phyloP scores from a whole-genome alignment of 2,329 filamentous ascomycete genomes.

The Penicillium sclerotiorum region DNA sequence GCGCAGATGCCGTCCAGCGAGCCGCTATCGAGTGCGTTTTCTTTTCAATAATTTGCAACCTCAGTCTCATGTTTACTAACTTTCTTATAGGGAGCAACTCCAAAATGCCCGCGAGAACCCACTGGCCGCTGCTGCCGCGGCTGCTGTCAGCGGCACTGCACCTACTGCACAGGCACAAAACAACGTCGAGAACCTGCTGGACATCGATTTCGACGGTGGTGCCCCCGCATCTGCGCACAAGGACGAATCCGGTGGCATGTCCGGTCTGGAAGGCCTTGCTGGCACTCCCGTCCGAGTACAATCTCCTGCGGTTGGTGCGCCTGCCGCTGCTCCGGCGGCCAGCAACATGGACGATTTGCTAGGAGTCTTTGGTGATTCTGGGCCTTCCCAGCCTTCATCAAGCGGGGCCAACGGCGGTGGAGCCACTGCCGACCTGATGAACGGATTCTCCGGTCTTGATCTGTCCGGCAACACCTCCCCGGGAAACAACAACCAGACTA shows the following conservation, averaged over 20 bases:
- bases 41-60: neutral
- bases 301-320: slow-evolving; percentile 45
- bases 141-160: slow-evolving; percentile 60
- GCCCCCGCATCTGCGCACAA: slow-evolving; percentile 84
- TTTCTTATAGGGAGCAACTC: slow-evolving; percentile 68
- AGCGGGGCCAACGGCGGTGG: slow-evolving; percentile 36
- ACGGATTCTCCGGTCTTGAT: slow-evolving; percentile 81
- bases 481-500: slow-evolving; percentile 31
- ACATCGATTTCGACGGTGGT: slow-evolving; percentile 93
- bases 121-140: slow-evolving; percentile 79
- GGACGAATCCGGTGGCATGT: slow-evolving; percentile 63
- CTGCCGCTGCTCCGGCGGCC: slow-evolving; percentile 29
- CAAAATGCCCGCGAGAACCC: slow-evolving; percentile 93
- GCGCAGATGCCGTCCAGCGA: slow-evolving; percentile 89
- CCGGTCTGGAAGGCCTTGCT: slow-evolving; percentile 61
- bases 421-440: slow-evolving; percentile 63
- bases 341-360: slow-evolving; percentile 79
- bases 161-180: slow-evolving; percentile 59
- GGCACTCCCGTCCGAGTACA: slow-evolving; percentile 57
- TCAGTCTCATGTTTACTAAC: slow-evolving; percentile 19
- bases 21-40: slow-evolving; percentile 78
- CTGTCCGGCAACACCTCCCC: slow-evolving; percentile 58
- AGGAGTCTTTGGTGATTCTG: slow-evolving; percentile 64
- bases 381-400: slow-evolving; percentile 37
- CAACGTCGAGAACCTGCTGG: slow-evolving; percentile 92